Percentiles rank a stretch among this genome's conserved stretches.
These are phyloP conservation scores for Fusarium anthophilum DNA, from an alignment of 2,329 filamentous ascomycete species.

Conservation along the genomic window DNA sequence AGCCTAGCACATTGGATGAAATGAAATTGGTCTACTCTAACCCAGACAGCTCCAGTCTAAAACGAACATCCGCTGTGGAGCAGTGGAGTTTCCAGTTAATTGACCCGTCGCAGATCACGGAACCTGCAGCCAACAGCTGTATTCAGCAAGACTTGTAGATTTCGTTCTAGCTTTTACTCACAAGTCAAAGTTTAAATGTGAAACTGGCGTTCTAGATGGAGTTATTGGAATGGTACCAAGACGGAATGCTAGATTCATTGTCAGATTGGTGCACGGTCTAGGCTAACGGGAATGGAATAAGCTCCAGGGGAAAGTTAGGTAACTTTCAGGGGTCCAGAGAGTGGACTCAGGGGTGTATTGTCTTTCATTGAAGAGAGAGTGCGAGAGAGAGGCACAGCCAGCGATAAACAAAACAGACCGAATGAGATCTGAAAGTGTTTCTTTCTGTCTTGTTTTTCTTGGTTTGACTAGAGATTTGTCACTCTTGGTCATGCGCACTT, in stretches of 20 bases:
- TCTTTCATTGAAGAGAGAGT: neutral
- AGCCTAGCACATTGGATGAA: neutral
- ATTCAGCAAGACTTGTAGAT: neutral
- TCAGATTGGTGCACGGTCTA: neutral
- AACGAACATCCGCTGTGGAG: conserved; percentile 14
- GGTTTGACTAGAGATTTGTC: neutral
- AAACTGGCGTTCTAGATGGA: neutral
- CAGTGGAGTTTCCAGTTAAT: conserved; percentile 1
- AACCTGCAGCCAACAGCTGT: neutral
- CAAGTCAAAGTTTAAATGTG: neutral
- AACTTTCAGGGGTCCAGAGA: conserved; percentile 24
- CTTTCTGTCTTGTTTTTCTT: neutral
- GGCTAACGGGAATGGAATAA: conserved; percentile 4
- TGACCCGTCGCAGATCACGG: neutral
- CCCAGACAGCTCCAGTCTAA: neutral
- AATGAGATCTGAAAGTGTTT: neutral
- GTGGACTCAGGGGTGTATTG: conserved; percentile 14
- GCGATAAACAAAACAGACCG: neutral
- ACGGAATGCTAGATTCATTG: neutral
- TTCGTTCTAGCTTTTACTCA: neutral
- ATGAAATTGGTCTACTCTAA: neutral
- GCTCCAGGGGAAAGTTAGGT: conserved; percentile 14
- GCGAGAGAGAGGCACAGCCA: neutral
- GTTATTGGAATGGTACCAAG: neutral
- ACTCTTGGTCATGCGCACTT: conserved; percentile 2